Conservation (phyloP, 2,329 filamentous ascomycete species). For the Mariannaea elegans region DNA sequence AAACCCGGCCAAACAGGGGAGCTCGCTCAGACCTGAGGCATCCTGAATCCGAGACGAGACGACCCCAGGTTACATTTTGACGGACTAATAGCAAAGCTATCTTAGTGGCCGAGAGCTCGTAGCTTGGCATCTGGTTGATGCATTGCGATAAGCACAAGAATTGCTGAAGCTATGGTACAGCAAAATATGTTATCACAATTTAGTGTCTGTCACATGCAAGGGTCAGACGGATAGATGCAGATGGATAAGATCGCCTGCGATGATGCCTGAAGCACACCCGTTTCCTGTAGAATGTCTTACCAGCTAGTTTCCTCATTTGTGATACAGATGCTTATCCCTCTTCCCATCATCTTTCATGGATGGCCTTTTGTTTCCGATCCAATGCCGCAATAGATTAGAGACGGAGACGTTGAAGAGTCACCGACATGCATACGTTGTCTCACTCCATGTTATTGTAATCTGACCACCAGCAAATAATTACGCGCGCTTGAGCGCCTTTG, state of each 20-base stretch:
- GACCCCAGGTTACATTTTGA: neutral
- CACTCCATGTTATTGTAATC: too few relatives aligned
- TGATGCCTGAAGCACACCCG: too few relatives aligned
- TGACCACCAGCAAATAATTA: too few relatives aligned
- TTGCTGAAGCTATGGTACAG: neutral
- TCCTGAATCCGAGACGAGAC: neutral
- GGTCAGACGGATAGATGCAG: neutral
- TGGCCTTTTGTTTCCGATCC: too few relatives aligned
- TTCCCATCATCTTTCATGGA: too few relatives aligned
- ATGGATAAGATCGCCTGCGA: neutral
- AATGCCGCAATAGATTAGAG: too few relatives aligned
- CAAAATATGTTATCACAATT: neutral
- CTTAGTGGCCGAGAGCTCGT: neutral
- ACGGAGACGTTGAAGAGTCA: too few relatives aligned
- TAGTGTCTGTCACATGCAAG: neutral
- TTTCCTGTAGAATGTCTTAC: too few relatives aligned
- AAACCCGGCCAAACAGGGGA: neutral
- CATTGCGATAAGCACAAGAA: neutral
- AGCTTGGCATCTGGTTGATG: neutral
- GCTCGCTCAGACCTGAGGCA: neutral
- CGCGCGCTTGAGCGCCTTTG: too few relatives aligned
- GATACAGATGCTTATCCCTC: too few relatives aligned
- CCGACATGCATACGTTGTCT: too few relatives aligned
- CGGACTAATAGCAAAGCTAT: neutral
- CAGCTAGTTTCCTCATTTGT: too few relatives aligned